Evolutionary conservation across 768 basidiomycete species (phyloP).

Genomic region (Lactarius akahatsu): DNA sequence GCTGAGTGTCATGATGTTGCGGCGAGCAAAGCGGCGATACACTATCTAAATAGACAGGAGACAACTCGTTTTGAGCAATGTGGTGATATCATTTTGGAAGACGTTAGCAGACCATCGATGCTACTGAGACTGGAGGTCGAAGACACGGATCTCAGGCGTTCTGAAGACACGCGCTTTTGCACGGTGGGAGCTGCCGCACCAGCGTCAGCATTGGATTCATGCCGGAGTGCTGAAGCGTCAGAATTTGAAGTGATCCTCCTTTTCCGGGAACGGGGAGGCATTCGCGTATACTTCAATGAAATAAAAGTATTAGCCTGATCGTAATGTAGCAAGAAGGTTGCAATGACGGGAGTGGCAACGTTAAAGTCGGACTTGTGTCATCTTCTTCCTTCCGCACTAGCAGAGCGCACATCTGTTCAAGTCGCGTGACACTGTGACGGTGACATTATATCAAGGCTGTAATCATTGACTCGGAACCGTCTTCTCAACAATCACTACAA

Average conservation of each 20-base stretch:
- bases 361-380: constrained; percentile 1
- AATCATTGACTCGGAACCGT: too few species aligned
- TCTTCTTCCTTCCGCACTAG: background rate
- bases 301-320: background rate
- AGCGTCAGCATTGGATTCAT: background rate
- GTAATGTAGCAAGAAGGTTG: background rate
- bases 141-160: background rate
- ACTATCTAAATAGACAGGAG: constrained; percentile 7
- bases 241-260: background rate
- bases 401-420: background rate
- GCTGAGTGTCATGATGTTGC: constrained; percentile 2
- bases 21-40: constrained; percentile 4
- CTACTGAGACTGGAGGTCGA: constrained; percentile 12
- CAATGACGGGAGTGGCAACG: constrained; percentile 1
- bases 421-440: background rate
- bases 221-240: background rate
- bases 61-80: background rate
- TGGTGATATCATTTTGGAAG: background rate
- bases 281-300: background rate
- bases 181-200: background rate
- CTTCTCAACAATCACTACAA: too few species aligned
- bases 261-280: constrained; percentile 6
- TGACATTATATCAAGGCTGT: background rate
- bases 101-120: constrained; percentile 12
- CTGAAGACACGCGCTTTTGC: constrained; percentile 1